Evolutionary conservation across 768 basidiomycete species (phyloP), one percentile per base, ranked within the genome.

Genomic region (Pluteus cervinus): DNA sequence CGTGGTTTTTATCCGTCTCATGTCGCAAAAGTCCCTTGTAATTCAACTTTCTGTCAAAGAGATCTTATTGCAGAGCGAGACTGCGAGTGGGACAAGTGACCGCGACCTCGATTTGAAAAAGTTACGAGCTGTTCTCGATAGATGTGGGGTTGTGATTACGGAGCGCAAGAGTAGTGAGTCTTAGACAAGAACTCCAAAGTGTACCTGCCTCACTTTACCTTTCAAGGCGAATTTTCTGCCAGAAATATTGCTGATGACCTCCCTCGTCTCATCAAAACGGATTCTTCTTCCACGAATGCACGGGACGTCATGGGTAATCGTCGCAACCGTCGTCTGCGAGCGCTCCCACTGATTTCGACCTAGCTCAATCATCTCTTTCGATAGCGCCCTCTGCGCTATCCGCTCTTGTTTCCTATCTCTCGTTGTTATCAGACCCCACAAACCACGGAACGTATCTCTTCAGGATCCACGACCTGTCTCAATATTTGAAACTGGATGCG

Each of bases 1-100:
- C 24, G 15, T 16, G 23, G 9, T 18, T 39, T 9, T 12, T 24
- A 25, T 20, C n/a, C 17, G 7, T 29, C 36, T 25, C 26, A 33
- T 20, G n/a, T 11, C 25, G 10, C 18, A 14, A 23, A 26, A 97
- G 94, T 91, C 91, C 2, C 73, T 98, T 23, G 65, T 97, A 24
- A 98, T 98, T 42, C 96, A 99, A 56, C 75, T 98, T 2, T 92
- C 90, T 0, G 88, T 91, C n/a, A 98, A 98, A 56, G 96, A 99
- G 59, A 91, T 90, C 3, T 72, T 98, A 37, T 66, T 98, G 28
- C 69, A 85, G 2, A 77, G 76, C 0, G 83, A 83, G n/a, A 84
- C 86, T 4, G 62, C 65, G 0, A 71, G 77, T 25, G 85, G 83
- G 1, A 78, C 65, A 2, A 84, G 84, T 1, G 84, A 87, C 53